phyloP scores from a whole-genome alignment of 257 asterid species.

The Lycium ferocissimum region DNA sequence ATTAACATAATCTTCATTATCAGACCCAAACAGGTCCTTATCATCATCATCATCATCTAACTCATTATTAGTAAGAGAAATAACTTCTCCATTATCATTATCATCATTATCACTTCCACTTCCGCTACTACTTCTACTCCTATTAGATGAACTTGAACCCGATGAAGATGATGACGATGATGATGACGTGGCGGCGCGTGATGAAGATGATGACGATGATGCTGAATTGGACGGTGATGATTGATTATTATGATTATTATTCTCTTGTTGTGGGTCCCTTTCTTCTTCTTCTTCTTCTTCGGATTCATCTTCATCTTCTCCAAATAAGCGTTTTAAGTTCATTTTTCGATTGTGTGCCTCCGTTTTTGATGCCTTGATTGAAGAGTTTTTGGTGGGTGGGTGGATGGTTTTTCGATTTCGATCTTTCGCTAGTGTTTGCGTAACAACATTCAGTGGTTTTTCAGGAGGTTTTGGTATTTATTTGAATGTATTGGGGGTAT shows the following conservation, averaged over 20 bases:
- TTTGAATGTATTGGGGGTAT: no score
- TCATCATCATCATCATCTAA: background rate
- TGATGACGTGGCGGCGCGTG: slow-evolving; percentile 39
- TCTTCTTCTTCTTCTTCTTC: slow-evolving; percentile 41
- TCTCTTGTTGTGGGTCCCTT: no score
- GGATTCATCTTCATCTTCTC: slow-evolving; percentile 45
- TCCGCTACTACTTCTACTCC: slow-evolving; percentile 36
- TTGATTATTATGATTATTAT: slow-evolving; percentile 25
- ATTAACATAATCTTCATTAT: slow-evolving; percentile 80
- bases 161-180: slow-evolving; percentile 43
- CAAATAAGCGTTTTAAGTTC: slow-evolving; percentile 17
- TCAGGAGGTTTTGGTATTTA: background rate
- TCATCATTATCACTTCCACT: slow-evolving; percentile 33
- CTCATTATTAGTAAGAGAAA: slow-evolving; percentile 1
- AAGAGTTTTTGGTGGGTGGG: background rate
- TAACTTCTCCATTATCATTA: slow-evolving; percentile 56
- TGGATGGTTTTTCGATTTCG: background rate
- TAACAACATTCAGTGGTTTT: background rate
- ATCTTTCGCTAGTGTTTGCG: background rate
- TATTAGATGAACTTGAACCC: slow-evolving; percentile 53
- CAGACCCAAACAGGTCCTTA: slow-evolving; percentile 94
- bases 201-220: slow-evolving; percentile 53
- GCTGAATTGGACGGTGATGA: slow-evolving; percentile 41
- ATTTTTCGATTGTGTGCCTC: background rate
- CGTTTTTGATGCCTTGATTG: background rate